Evolutionary conservation across 2,329 filamentous ascomycete genomes (phyloP).

Genomic region (Zymoseptoria ardabiliae): DNA sequence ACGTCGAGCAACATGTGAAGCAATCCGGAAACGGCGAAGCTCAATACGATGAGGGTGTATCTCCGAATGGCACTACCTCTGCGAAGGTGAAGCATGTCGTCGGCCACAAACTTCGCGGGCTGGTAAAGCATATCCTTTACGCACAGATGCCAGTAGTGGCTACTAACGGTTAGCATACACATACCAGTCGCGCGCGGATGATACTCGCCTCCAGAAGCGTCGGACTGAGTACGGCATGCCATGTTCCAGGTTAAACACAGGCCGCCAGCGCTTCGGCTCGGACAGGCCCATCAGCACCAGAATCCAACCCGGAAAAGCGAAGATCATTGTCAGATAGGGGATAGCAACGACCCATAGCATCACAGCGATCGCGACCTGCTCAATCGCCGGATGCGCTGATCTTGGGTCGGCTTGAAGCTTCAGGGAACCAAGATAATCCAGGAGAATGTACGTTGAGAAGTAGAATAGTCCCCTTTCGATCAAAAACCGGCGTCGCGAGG

Average conservation of each 20-base stretch:
- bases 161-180: neutral
- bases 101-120: neutral
- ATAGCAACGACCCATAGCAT: neutral
- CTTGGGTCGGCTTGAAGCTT: no score
- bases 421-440: neutral
- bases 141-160: neutral
- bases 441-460: neutral
- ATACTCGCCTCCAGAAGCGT: neutral
- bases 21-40: neutral
- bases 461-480: neutral
- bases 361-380: neutral
- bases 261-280: neutral
- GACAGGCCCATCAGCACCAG: neutral
- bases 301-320: neutral
- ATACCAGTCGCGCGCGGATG: neutral
- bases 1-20: neutral
- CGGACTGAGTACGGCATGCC: neutral
- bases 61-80: neutral
- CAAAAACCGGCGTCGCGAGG: neutral
- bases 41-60: neutral
- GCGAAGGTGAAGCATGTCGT: neutral
- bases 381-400: neutral
- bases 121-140: neutral
- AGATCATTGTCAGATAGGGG: neutral
- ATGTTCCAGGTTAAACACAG: neutral